phyloP scores from a whole-genome alignment of 2,329 filamentous ascomycete species.

The Botrytis pseudocinerea region DNA sequence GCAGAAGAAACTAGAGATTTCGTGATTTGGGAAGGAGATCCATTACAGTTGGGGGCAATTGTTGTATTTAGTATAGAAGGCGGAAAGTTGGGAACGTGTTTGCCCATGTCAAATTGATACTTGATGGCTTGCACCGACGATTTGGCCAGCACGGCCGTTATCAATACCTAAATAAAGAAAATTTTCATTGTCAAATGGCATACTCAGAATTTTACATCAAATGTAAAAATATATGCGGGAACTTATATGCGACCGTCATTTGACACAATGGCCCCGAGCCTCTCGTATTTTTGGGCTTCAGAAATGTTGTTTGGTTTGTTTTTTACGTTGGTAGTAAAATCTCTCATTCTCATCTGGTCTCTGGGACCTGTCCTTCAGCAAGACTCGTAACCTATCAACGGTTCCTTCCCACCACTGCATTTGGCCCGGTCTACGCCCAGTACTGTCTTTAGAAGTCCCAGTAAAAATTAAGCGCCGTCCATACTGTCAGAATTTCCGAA shows the following conservation, averaged over 20 bases:
- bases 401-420: neutral
- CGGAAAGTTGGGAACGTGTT: conserved; percentile 42
- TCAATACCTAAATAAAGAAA: neutral
- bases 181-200: neutral
- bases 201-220: neutral
- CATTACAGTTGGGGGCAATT: conserved; percentile 45
- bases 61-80: conserved; percentile 43
- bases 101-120: conserved; percentile 36
- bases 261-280: neutral
- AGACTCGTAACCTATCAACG: neutral
- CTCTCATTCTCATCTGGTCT: neutral
- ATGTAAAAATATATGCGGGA: neutral
- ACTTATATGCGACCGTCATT: neutral
- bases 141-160: neutral
- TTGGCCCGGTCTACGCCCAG: neutral
- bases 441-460: neutral
- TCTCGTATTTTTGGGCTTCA: neutral
- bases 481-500: neutral
- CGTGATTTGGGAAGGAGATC: conserved; percentile 48
- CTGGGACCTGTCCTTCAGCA: neutral
- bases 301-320: neutral
- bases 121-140: neutral
- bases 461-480: neutral
- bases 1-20: conserved; percentile 42
- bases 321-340: neutral